These are phyloP conservation scores for Hypholoma sublateritium DNA, from an alignment of 768 basidiomycete species.

Conservation along the genomic window DNA sequence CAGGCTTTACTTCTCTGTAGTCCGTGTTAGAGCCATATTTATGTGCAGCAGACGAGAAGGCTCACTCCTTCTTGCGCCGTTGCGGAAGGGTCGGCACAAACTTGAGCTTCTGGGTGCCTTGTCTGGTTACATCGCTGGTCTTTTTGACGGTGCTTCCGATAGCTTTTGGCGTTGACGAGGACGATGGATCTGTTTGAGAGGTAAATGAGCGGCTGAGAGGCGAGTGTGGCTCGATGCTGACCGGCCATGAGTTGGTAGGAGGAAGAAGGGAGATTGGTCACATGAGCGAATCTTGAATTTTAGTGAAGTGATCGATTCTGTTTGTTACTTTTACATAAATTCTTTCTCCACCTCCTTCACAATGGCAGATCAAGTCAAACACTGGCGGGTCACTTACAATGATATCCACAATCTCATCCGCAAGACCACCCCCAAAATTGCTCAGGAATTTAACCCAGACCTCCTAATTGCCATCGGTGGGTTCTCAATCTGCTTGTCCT, in stretches of 20 bases:
- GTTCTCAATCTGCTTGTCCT: slow-evolving; percentile 15
- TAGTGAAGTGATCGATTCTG: slow-evolving; percentile 10
- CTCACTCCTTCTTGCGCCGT: slow-evolving; percentile 77
- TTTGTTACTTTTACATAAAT: slow-evolving; percentile 10
- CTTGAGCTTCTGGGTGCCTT: slow-evolving; percentile 75
- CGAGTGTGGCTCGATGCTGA: neutral
- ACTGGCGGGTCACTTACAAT: slow-evolving; percentile 82
- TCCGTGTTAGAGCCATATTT: slow-evolving; percentile 8
- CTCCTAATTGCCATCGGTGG: slow-evolving; percentile 80
- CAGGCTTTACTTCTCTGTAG: slow-evolving; percentile 64
- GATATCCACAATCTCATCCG: slow-evolving; percentile 90
- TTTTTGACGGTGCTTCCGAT: slow-evolving; percentile 78
- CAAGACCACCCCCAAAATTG: slow-evolving; percentile 63
- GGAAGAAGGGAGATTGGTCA: slow-evolving; percentile 13
- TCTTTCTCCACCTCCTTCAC: slow-evolving; percentile 10
- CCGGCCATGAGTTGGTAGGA: neutral
- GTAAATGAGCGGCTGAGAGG: slow-evolving; percentile 4
- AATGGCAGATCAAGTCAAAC: slow-evolving; percentile 50
- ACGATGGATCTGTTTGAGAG: slow-evolving; percentile 29
- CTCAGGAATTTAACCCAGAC: slow-evolving; percentile 80
- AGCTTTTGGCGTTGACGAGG: slow-evolving; percentile 53
- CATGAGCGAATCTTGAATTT: slow-evolving; percentile 10
- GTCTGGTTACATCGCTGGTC: slow-evolving; percentile 67
- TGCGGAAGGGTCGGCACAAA: slow-evolving; percentile 76
- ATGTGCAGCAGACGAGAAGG: slow-evolving; percentile 4